Evolutionary conservation across 768 basidiomycete species (phyloP), one percentile per base, ranked within the genome.

Genomic region (Lenzites betulinus): DNA sequence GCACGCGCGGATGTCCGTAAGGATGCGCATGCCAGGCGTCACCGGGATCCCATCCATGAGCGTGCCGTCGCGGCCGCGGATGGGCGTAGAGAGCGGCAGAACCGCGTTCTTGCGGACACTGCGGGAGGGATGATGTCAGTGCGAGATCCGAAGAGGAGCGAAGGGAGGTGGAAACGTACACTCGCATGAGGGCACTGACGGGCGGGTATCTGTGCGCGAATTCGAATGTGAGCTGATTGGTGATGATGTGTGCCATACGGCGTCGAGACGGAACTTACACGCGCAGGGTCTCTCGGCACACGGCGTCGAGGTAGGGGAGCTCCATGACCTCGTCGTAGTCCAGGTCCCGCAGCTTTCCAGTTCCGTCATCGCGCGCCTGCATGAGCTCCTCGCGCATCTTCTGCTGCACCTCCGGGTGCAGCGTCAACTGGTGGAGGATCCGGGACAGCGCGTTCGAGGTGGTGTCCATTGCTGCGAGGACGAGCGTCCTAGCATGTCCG

Each of bases 261-360:
- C 7, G 26, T 7, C 12, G 2, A 13, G 26, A n/a, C n/a, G 15
- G 18, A 1, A n/a, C 47, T 9, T 18, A 49, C 47, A 25, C 13
- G 6, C 47, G 25, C 0, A 88, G 69, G 0, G 79, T 82, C 70
- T 89, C 88, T 6, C 44, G 44, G 23, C 44, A 46, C 12, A 46
- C 44, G 8, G 78, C 79, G 61, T 90, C 90, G 20, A 92, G 81
- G 65, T 87, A 89, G 0, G 86, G 81, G 3, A 93, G 54, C 1
- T 54, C 47, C 47, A 63, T 57, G 7, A 65, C 39, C 22, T 54
- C 52, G 47, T 59, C 61, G 36, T 64, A 64, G 70, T 70, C 43
- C 71, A 74, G 30, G 22, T 58, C 56, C n/a, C 48, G 39, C 30
- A 58, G 26, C 70, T 75, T 63, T 13, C 75, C 74, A 18, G 74